These are phyloP conservation scores for Linanthus parryae DNA, from an alignment of 148 eudicot species.

Conservation along the genomic window DNA sequence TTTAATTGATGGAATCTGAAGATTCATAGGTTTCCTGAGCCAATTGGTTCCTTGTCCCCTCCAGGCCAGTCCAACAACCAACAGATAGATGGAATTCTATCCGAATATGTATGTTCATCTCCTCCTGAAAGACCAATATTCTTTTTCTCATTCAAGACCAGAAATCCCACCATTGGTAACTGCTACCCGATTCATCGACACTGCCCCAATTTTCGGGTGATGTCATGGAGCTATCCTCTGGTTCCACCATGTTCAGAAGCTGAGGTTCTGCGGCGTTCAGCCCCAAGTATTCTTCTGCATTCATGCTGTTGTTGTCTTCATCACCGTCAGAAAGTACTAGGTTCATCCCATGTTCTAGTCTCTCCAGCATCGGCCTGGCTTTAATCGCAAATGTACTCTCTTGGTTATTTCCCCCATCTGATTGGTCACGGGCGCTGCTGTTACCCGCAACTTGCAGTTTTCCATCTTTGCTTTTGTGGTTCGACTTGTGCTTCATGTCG, in stretches of 20 bases:
- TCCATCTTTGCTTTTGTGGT: slow-evolving; percentile 9
- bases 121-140: no score
- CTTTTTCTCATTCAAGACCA: slow-evolving; percentile 34
- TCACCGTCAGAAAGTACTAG: slow-evolving; percentile 39
- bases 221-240: slow-evolving; percentile 24
- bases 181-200: slow-evolving; percentile 27
- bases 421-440: no score
- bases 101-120: no score
- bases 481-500: slow-evolving; percentile 17
- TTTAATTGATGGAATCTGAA: no score
- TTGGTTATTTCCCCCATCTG: not conserved
- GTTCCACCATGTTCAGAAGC: slow-evolving; percentile 27
- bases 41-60: no score
- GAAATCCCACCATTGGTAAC: slow-evolving; percentile 49
- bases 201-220: slow-evolving; percentile 35
- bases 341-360: slow-evolving; percentile 13
- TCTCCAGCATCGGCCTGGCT: slow-evolving; percentile 19
- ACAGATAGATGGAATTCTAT: no score
- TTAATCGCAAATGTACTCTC: slow-evolving; percentile 1
- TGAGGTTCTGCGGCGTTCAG: slow-evolving; percentile 28
- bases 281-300: slow-evolving; percentile 26
- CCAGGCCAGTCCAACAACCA: no score
- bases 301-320: slow-evolving; percentile 34
- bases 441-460: no score
- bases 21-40: no score